Conservation (phyloP, 805 yeast genomes). For the Hemisphaericaspora nanyangensis region DNA sequence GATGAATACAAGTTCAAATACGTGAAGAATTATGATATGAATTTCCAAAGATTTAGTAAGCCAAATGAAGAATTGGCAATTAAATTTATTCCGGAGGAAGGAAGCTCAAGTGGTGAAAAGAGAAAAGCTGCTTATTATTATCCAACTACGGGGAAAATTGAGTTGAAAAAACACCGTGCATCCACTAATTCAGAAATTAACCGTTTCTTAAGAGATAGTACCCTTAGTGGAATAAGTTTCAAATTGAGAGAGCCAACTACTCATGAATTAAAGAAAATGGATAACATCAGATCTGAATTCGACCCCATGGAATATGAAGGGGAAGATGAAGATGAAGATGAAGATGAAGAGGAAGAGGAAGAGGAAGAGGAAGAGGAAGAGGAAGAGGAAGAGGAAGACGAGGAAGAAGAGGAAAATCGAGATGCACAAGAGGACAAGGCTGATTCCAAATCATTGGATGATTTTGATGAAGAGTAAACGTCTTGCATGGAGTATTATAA, state of each 20-base stretch:
- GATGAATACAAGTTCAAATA: slow-evolving; percentile 55
- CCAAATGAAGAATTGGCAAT: slow-evolving; percentile 66
- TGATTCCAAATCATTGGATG: background rate
- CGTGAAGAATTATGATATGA: slow-evolving; percentile 78
- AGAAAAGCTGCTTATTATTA: slow-evolving; percentile 64
- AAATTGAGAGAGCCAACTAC: slow-evolving; percentile 70
- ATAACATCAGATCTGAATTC: slow-evolving; percentile 59
- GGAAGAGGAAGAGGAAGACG: background rate
- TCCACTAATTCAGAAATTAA: slow-evolving; percentile 52
- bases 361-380: slow-evolving; percentile 8
- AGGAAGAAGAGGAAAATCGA: background rate
- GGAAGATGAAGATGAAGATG: slow-evolving; percentile 45
- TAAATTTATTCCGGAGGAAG: slow-evolving; percentile 44
- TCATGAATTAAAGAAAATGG: slow-evolving; percentile 64
- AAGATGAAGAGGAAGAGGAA: slow-evolving; percentile 11
- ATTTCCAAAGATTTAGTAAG: slow-evolving; percentile 41
- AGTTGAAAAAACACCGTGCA: slow-evolving; percentile 81
- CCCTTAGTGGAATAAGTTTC: slow-evolving; percentile 59
- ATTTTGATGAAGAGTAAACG: background rate
- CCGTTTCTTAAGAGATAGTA: slow-evolving; percentile 51
- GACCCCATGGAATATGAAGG: slow-evolving; percentile 79
- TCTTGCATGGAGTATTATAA: too few species aligned
- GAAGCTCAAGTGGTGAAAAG: slow-evolving; percentile 34
- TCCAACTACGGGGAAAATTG: slow-evolving; percentile 74
- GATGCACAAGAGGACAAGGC: slow-evolving; percentile 2